Conservation (phyloP, 2,329 filamentous ascomycete species). For the Phyllosticta capitalensis region DNA sequence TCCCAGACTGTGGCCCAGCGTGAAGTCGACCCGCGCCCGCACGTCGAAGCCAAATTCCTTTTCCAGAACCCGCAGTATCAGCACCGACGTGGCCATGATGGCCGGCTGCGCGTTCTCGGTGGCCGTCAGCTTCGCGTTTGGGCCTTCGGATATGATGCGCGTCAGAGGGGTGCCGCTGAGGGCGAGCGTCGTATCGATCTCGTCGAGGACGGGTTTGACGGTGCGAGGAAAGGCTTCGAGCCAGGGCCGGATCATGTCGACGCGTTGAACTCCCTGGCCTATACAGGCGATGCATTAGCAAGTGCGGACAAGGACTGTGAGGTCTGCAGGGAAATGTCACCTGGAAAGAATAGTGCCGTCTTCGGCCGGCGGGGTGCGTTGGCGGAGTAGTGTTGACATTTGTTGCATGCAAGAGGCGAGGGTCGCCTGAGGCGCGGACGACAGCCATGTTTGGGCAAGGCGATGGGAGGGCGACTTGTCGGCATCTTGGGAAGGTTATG, state of each 20-base stretch:
- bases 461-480: background rate
- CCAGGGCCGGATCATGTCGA: constrained; percentile 82
- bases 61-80: constrained; percentile 82
- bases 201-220: constrained; percentile 65
- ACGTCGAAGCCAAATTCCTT: constrained; percentile 71
- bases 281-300: constrained; percentile 6
- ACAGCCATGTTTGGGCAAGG: background rate
- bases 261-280: constrained; percentile 84
- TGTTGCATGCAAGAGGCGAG: background rate
- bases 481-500: background rate
- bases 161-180: constrained; percentile 53
- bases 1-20: constrained; percentile 81
- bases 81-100: constrained; percentile 88
- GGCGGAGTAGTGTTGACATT: background rate
- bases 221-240: constrained; percentile 75
- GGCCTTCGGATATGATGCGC: constrained; percentile 67
- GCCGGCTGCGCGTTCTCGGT: constrained; percentile 88
- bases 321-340: constrained; percentile 14
- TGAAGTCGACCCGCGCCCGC: constrained; percentile 64
- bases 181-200: constrained; percentile 71
- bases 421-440: background rate
- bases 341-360: constrained; percentile 32
- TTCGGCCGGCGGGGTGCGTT: constrained; percentile 18
- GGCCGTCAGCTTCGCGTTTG: constrained; percentile 64
- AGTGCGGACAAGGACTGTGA: background rate